These are phyloP conservation scores for Salvia sclarea DNA, from an alignment of 305 asterid species.

Conservation along the genomic window DNA sequence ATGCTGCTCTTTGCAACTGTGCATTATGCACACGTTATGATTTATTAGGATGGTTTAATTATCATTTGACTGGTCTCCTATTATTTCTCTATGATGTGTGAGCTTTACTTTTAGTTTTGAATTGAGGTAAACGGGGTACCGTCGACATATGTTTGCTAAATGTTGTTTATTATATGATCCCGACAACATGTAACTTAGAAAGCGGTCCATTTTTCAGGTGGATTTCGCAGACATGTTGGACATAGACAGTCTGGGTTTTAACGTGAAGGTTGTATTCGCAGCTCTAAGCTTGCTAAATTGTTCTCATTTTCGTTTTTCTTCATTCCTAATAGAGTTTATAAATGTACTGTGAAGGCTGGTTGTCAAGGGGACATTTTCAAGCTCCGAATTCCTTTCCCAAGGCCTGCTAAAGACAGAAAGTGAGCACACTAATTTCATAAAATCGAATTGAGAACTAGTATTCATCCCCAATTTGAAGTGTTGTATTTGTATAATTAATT, in stretches of 20 bases:
- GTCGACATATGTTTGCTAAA: not conserved
- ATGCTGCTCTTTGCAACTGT: not conserved
- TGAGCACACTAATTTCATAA: slow-evolving; percentile 45
- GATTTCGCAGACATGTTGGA: slow-evolving; percentile 82
- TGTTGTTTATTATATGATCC: not conserved
- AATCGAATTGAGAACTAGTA: not conserved
- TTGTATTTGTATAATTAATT: not conserved
- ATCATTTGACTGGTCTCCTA: not conserved
- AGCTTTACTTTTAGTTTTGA: not conserved
- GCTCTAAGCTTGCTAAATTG: slow-evolving; percentile 13
- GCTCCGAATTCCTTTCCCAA: slow-evolving; percentile 89
- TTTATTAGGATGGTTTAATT: not conserved
- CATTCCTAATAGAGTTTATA: not conserved
- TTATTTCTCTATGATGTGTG: not conserved
- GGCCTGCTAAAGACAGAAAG: slow-evolving; percentile 86
- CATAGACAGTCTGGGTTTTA: slow-evolving; percentile 88
- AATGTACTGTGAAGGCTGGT: slow-evolving; percentile 60
- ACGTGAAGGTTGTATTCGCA: slow-evolving; percentile 68
- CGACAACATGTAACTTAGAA: slow-evolving; percentile 10
- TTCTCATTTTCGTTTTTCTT: not conserved
- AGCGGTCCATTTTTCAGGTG: slow-evolving; percentile 54
- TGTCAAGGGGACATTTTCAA: slow-evolving; percentile 68
- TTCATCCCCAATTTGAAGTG: not conserved
- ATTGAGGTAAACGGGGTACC: not conserved
- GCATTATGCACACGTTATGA: not conserved